Evolutionary conservation across 805 yeast species (phyloP).

Genomic region (Candida golubevii): DNA sequence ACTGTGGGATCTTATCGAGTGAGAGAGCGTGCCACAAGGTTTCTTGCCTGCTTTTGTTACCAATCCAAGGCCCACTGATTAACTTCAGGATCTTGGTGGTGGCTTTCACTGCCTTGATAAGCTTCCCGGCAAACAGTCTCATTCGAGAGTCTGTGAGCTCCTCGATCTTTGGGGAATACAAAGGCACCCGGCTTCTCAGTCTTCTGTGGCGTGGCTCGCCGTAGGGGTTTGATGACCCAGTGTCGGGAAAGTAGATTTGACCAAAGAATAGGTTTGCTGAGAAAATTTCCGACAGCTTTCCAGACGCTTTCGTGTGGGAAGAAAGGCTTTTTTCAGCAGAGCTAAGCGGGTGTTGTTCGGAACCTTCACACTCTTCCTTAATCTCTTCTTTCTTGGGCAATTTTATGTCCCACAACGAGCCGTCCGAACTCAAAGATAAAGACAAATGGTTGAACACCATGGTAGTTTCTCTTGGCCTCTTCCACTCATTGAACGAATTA

Average conservation of each 20-base stretch:
- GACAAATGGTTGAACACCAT: neutral
- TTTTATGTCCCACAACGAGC: neutral
- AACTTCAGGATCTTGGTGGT: neutral
- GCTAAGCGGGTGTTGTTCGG: no score
- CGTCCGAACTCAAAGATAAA: neutral
- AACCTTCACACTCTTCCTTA: no score
- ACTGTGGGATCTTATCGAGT: neutral
- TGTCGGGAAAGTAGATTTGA: no score
- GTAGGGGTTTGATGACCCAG: no score
- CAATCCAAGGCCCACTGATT: neutral
- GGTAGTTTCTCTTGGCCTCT: neutral
- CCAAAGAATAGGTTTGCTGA: no score
- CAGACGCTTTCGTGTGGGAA: no score
- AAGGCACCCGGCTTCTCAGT: neutral
- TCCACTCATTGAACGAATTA: constrained; percentile 1
- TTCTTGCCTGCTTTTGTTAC: neutral
- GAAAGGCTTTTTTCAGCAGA: no score
- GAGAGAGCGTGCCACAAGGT: constrained; percentile 2
- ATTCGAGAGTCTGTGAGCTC: neutral
- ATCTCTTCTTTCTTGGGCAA: no score
- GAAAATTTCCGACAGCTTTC: no score
- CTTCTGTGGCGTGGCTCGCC: neutral
- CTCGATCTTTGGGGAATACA: neutral
- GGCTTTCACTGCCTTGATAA: neutral
- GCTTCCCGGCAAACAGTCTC: neutral